These are phyloP conservation scores for Wickerhamiella pararugosa DNA, from an alignment of 1,139 yeast species.

Conservation along the genomic window DNA sequence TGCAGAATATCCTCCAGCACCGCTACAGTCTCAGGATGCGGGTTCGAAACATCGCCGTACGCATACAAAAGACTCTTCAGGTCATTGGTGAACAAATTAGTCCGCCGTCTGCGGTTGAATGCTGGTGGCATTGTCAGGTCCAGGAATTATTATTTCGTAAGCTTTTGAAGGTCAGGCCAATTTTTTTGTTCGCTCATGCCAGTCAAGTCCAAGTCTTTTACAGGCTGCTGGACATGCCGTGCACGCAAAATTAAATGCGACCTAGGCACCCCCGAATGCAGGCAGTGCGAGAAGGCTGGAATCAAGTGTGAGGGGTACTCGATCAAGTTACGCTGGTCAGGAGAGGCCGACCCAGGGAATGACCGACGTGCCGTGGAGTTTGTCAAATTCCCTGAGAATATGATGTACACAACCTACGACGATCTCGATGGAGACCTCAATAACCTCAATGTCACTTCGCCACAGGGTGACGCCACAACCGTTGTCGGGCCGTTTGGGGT, in stretches of 20 bases:
- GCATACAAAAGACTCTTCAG: conserved; percentile 59
- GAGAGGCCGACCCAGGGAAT: conserved; percentile 15
- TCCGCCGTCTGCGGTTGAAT: conserved; percentile 15
- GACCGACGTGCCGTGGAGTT: conserved; percentile 53
- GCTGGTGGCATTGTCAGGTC: conserved; percentile 1
- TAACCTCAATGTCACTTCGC: conserved; percentile 38
- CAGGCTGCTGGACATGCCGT: conserved; percentile 55
- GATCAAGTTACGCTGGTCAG: conserved; percentile 60
- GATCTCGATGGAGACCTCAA: conserved; percentile 68
- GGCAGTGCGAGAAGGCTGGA: conserved; percentile 39
- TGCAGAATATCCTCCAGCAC: conserved; percentile 73
- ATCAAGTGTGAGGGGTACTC: conserved; percentile 69
- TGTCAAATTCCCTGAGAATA: conserved; percentile 48
- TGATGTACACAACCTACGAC: conserved; percentile 55
- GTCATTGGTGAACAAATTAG: conserved; percentile 28
- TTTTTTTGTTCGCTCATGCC: conserved; percentile 3
- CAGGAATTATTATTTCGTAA: no score
- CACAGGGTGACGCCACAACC: conserved; percentile 36
- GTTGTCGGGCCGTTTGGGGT: conserved; percentile 76
- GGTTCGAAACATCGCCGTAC: conserved; percentile 72
- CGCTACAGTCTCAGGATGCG: conserved; percentile 61
- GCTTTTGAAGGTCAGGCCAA: no score
- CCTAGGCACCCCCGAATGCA: conserved; percentile 37
- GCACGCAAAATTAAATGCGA: conserved; percentile 48
- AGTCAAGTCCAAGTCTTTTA: conserved; percentile 32